Evolutionary conservation across 768 basidiomycete genomes (phyloP), one percentile per base, ranked within the genome.

Genomic region (Auriscalpium orientale): DNA sequence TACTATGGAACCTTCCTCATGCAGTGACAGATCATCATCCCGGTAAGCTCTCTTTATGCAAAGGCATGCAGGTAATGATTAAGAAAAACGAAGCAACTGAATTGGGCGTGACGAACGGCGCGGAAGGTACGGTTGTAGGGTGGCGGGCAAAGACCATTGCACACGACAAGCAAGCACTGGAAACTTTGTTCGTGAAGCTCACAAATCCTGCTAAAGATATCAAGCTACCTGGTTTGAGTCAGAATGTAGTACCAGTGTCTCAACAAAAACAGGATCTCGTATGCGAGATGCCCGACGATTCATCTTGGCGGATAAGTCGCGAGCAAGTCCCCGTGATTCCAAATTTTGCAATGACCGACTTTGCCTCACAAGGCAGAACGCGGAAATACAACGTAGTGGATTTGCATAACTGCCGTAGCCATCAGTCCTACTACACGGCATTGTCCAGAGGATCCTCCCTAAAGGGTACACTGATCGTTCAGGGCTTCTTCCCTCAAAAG

Each of bases 311-410:
- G 1, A 37, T 65, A 13, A 18, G 11, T 0, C 34, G 66, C 13
- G 7, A 43, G 3, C 65, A 67, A 43, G 54, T 62, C 1, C 56
- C 18, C 7, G 48, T 62, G 1, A 28, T 66, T 0, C 66, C 60
- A 1, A 62, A 64, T 46, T 67, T 66, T 51, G 59, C 60, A 6
- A 64, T 65, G 59, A 62, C 65, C 15, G 63, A 67, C 46, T 67
- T 51, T 53, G 46, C 46, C 16, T 62, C 49, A 20, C 66, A 67
- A 58, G 66, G 64, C 1, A 16, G 59, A 13, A 67, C 61, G 4
- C 20, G 63, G 16, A 38, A 11, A 4, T 18, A 43, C 21, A 67
- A 67, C 54, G 45, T 55, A 1, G 54, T 58, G 2, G 55, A 67
- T 51, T 18, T 66, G 0, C 8, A 49, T 2, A 48, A 53, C 38